These are phyloP conservation scores for Petasospora fabianii DNA, from an alignment of 1,139 yeast species.

Conservation along the genomic window DNA sequence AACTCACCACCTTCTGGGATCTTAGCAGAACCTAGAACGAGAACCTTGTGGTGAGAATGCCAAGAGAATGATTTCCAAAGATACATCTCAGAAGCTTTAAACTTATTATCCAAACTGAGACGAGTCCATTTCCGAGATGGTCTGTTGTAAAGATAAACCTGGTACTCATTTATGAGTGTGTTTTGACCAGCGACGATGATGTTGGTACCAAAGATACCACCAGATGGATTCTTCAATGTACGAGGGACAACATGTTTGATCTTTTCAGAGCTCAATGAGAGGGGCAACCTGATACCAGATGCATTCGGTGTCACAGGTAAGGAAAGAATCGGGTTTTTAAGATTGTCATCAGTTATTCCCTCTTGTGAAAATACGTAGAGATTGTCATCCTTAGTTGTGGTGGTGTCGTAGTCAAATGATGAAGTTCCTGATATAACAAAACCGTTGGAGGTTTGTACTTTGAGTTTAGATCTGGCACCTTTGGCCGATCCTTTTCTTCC, in stretches of 20 bases:
- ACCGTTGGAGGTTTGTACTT: slow-evolving; percentile 12
- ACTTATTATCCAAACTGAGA: slow-evolving; percentile 35
- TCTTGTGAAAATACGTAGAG: slow-evolving; percentile 19
- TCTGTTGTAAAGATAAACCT: slow-evolving; percentile 56
- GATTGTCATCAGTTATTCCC: slow-evolving; percentile 3
- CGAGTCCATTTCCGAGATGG: slow-evolving; percentile 66
- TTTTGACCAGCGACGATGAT: slow-evolving; percentile 57
- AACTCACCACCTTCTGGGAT: slow-evolving; percentile 44
- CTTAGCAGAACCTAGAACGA: slow-evolving; percentile 40
- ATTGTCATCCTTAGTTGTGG: slow-evolving; percentile 10
- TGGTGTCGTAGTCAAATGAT: slow-evolving; percentile 3
- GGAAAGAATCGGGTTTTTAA: slow-evolving; percentile 29
- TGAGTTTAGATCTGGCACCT: slow-evolving; percentile 15
- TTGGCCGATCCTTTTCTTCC: slow-evolving; percentile 1
- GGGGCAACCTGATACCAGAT: slow-evolving; percentile 29
- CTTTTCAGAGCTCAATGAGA: slow-evolving; percentile 14
- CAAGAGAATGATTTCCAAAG: slow-evolving; percentile 69
- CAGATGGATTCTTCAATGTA: slow-evolving; percentile 50
- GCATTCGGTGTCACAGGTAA: slow-evolving; percentile 31
- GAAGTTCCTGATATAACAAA: slow-evolving; percentile 21
- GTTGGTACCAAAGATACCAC: slow-evolving; percentile 63
- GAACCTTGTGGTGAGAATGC: slow-evolving; percentile 72
- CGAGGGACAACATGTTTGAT: slow-evolving; percentile 25
- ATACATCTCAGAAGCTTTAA: slow-evolving; percentile 43
- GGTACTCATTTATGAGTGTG: slow-evolving; percentile 36